These are phyloP conservation scores for Neofusicoccum sp. DNA, from an alignment of 2,329 filamentous ascomycete genomes.

Conservation along the genomic window DNA sequence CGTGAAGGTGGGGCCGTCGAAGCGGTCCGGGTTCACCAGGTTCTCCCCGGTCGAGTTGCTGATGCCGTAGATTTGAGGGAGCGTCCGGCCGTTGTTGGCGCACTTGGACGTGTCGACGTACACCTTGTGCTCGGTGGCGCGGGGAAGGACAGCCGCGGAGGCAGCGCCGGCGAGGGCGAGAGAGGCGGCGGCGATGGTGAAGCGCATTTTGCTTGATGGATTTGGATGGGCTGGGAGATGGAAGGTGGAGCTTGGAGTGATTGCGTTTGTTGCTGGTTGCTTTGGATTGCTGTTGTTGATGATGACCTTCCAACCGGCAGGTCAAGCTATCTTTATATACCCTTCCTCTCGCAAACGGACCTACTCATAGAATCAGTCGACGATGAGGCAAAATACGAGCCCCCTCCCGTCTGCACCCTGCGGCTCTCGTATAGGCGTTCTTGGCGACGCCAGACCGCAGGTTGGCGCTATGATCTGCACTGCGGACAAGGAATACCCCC, in stretches of 20 bases:
- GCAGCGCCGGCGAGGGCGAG: neutral
- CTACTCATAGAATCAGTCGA: neutral
- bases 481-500: neutral
- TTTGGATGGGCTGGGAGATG: neutral
- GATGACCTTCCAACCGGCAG: neutral
- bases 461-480: slow-evolving; percentile 1
- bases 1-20: slow-evolving; percentile 14
- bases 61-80: slow-evolving; percentile 9
- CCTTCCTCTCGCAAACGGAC: neutral
- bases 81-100: slow-evolving; percentile 3
- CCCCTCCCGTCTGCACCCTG: slow-evolving; percentile 6
- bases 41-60: slow-evolving; percentile 2
- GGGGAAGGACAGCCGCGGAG: neutral
- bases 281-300: neutral
- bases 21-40: slow-evolving; percentile 6
- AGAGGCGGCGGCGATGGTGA: slow-evolving; percentile 3
- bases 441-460: neutral
- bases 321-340: neutral
- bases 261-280: neutral
- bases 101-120: slow-evolving; percentile 11
- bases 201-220: slow-evolving; percentile 3
- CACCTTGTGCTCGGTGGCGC: slow-evolving; percentile 11
- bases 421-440: slow-evolving; percentile 7
- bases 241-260: neutral
- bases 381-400: slow-evolving; percentile 8